Evolutionary conservation across 129 eudicot genomes (phyloP), one percentile per base, ranked within the genome.

Genomic region (Helianthus tuberosus): DNA sequence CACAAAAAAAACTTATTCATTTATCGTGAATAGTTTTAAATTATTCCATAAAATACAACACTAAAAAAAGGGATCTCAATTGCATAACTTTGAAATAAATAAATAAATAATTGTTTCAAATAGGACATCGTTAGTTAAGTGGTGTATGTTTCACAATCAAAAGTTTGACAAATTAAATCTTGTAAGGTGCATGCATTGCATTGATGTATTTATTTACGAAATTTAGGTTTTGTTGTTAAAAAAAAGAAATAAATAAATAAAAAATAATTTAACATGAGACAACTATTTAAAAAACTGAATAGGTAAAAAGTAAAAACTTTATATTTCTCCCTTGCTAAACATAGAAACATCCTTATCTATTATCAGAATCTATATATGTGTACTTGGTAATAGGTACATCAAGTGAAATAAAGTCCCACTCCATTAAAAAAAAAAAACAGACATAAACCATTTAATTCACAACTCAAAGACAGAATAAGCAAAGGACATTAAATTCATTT

Each of bases 351-450:
- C 52, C 64, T 38, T 53, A 53, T 36, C 27, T 38, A 35, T n/a
- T 35, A n/a, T 49, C 59, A 29, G 44, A 61, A 46, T 60, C 69
- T 60, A 13, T 32, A 3, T 5, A 74, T 16, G 7, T 66, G 74
- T 38, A 75, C 41, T 64, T 75, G 47, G 8, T 43, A 43, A 3
- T 29, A 29, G 65, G 32, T 20, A 23, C 69, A 47, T 77, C 76
- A 60, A 61, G 48, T 60, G 57, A 69, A 51, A 50, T 36, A 60
- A 61, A 69, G 76, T 61, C 64, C 1, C 49, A 47, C 48, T 1
- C n/a, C 53, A 46, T 46, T 16, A 47, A 76, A 63, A 68, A 76
- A 63, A 68, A 76, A 68, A 66, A 68, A 60, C 64, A 65, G 29
- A 64, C 49, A 57, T 46, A 71, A 51, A 54, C 76, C 64, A 52